Evolutionary conservation across 2,329 filamentous ascomycete species (phyloP).

Genomic region (Penicillium sp.): DNA sequence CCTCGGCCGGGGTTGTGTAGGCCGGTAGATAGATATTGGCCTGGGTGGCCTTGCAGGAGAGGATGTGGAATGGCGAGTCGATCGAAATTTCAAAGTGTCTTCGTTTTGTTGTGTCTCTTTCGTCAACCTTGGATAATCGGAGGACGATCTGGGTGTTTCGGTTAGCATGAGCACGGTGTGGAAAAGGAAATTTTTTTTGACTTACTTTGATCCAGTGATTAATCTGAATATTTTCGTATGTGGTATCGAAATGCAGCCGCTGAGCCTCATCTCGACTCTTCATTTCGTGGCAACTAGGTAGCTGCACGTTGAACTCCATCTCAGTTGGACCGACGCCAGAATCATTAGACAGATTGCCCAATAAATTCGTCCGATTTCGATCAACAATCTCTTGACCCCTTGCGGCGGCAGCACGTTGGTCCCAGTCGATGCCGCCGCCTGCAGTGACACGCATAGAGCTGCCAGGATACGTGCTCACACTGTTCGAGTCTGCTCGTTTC

Average conservation of each 20-base stretch:
- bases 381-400: constrained; percentile 56
- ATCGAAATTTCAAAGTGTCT: constrained; percentile 96
- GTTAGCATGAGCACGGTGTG: constrained; percentile 12
- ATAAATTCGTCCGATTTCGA: constrained; percentile 63
- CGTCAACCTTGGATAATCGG: constrained; percentile 81
- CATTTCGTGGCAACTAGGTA: constrained; percentile 86
- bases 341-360: constrained; percentile 77
- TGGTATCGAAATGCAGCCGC: constrained; percentile 82
- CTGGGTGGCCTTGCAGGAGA: constrained; percentile 89
- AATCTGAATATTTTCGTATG: constrained; percentile 89
- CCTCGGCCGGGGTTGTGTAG: constrained; percentile 62
- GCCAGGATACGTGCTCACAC: constrained; percentile 69
- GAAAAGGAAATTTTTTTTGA: not conserved
- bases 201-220: constrained; percentile 94
- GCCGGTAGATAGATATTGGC: constrained; percentile 83
- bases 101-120: constrained; percentile 72
- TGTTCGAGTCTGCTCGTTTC: constrained; percentile 76
- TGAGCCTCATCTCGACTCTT: constrained; percentile 64
- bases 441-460: constrained; percentile 75
- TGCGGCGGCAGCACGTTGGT: constrained; percentile 57
- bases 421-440: constrained; percentile 74
- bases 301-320: constrained; percentile 89
- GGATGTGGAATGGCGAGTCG: constrained; percentile 89
- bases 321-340: constrained; percentile 82
- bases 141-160: constrained; percentile 69